A percentile compares a stretch with the other conserved stretches of the same genome.
phyloP scores from a whole-genome alignment of 176 grass and related monocot species.

The Hyparrhenia diplandra region DNA sequence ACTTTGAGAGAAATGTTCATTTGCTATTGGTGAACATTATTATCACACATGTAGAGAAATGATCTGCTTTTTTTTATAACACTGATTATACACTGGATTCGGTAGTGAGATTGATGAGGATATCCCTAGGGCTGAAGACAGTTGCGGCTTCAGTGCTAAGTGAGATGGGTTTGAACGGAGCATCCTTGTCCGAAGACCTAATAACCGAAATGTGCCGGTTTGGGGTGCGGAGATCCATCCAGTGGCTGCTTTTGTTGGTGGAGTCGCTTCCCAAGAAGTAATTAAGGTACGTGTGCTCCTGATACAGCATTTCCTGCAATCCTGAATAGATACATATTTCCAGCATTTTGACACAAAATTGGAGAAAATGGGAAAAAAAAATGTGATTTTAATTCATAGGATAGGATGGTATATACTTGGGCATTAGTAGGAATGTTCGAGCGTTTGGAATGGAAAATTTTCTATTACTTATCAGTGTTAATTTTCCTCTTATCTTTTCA shows the following conservation, averaged over 20 bases:
- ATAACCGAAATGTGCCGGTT: constrained; percentile 84
- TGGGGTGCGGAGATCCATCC: constrained; percentile 77
- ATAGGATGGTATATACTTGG: neutral
- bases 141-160: constrained; percentile 61
- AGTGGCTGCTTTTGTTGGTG: constrained; percentile 81
- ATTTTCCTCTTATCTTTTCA: constrained; percentile 25
- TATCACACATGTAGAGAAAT: constrained; percentile 27
- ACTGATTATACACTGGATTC: constrained; percentile 53
- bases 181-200: constrained; percentile 66
- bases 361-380: neutral
- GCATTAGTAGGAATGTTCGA: neutral
- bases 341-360: neutral
- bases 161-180: constrained; percentile 71
- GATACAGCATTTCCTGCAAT: neutral
- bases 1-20: constrained; percentile 23
- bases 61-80: constrained; percentile 36
- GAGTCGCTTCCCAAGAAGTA: constrained; percentile 82
- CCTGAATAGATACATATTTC: neutral
- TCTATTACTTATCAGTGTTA: neutral
- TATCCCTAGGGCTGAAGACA: constrained; percentile 65
- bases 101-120: constrained; percentile 91
- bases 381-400: neutral
- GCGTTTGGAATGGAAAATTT: neutral
- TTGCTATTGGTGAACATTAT: constrained; percentile 37
- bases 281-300: constrained; percentile 49